Base-by-base conservation (phyloP, 805 yeast genomes). In the Isabelozyma pseudorhagii region DNA sequence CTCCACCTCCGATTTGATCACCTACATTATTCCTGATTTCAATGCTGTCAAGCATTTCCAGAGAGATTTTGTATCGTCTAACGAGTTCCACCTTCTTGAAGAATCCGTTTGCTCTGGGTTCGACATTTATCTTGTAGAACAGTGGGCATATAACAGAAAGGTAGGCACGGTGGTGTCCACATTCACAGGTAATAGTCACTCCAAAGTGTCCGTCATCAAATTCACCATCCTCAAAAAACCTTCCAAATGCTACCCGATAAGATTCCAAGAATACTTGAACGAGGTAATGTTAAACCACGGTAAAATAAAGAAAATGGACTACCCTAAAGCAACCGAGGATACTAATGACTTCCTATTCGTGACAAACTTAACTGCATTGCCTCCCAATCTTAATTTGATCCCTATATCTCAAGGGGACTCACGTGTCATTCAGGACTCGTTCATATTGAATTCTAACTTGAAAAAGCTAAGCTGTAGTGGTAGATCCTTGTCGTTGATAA, bases 111-210 rank as follows among this genome's bases (percentile, higher is more conserved):
- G 86, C 21, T 58, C 73, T 1, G 98, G 99, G 1, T 90, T 87
- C 62, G 98, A 94, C 66, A 80, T 88, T 13, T 94, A 94, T 64
- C 75, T 94, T 38, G 96, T 93, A 9, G 98, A 94, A 64, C 97
- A 93, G 66, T 94, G 99, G 99, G 85, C 88, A 3, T 77, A 86
- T 34, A 84, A 84, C 50, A 74, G 98, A 42, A 74, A 79, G 40
- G 70, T 82, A 10, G 83, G 88, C 25, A 77, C 86, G 1, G 76
- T 87, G 5, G 84, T 93, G 14, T 82, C 94, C 1, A 82, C 93
- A 0, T 94, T 80, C 65, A 93, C 98, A 0, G 99, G 99, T 3
- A 88, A 90, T 60, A 62, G 80, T 5, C 73, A 74, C n/a, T 88
- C 90, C 56, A 68, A 69, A 28, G 78, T 90, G 0, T 66, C 73